These are phyloP conservation scores for Polymyxa betae DNA, from an alignment of 208 protist species.

Conservation along the genomic window DNA sequence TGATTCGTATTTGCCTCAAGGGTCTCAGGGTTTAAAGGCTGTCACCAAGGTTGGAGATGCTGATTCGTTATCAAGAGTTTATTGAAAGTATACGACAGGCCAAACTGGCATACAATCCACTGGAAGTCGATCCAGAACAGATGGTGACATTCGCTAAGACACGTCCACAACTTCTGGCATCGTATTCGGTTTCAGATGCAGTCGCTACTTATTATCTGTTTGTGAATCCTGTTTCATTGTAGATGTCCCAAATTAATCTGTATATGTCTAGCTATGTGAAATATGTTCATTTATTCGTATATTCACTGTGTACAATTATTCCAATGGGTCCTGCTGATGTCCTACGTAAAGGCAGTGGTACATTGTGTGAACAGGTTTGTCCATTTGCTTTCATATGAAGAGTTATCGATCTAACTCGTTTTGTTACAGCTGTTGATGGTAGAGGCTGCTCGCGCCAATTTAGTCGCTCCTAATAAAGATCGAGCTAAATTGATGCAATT, in stretches of 20 bases:
- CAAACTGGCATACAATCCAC: slow-evolving; percentile 98
- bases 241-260: neutral
- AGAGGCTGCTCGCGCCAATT: slow-evolving; percentile 92
- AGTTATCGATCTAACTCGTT: slow-evolving; percentile 24
- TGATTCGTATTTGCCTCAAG: slow-evolving; percentile 97
- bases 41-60: slow-evolving; percentile 26
- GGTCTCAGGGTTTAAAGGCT: slow-evolving; percentile 68
- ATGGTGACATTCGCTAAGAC: slow-evolving; percentile 94
- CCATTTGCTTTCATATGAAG: neutral
- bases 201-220: slow-evolving; percentile 99
- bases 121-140: slow-evolving; percentile 99
- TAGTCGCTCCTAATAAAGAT: slow-evolving; percentile 99
- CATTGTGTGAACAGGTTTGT: slow-evolving; percentile 97
- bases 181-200: slow-evolving; percentile 99
- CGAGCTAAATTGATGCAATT: slow-evolving; percentile 60
- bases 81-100: slow-evolving; percentile 96
- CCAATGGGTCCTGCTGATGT: slow-evolving; percentile 96
- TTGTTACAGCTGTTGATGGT: slow-evolving; percentile 43
- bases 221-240: neutral
- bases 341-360: slow-evolving; percentile 87
- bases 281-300: slow-evolving; percentile 99
- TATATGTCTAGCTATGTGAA: slow-evolving; percentile 92
- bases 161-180: slow-evolving; percentile 93
- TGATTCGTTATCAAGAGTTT: neutral
- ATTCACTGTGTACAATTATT: slow-evolving; percentile 99